Evolutionary conservation across 805 yeast genomes (phyloP), one percentile per base, ranked within the genome.

Genomic region (Starmera quercuum): DNA sequence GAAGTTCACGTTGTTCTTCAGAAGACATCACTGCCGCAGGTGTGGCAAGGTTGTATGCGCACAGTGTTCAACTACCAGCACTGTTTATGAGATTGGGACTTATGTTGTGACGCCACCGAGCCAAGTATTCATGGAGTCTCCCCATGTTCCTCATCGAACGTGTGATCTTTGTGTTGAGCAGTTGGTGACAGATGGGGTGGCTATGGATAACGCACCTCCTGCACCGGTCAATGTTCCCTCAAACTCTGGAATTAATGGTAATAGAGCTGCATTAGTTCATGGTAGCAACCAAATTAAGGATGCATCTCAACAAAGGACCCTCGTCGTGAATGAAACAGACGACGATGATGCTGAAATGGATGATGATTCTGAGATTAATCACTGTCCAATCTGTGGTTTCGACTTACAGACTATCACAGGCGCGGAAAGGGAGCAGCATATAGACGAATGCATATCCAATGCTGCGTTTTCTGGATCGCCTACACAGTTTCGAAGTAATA

Each of bases 11-110:
- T 56, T 83, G 36, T 76, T 81, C 54, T 71, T 64, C 51, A 66
- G 95, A 37, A 68, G 87, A 36, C 95, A 85, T 58, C 95, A 85
- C 54, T 85, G 95, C 55, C 66, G 92, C 33, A 66, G 61, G 38
- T 85, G 95, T 59, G 95, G 95, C 3, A 63, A 75, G 22, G 79
- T 86, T 1, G 83, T 80, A 13, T 85, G 95, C 56, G 79, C 75
- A 20, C 47, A 53, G 26, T 85, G 95, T 48, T 77, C 90, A 6
- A 51, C 61, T 7, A 64, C 71, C 16, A 55, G 58, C 27, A 64
- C 73, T 6, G 61, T 66, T 22, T 82, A 78, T 50, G 64, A 77
- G 29, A 74, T 83, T 9, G 68, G 73, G 27, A 72, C 83, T 0
- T 63, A 68, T 41, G 74, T 80, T 7, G 79, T 75, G 4, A 56